phyloP scores from a whole-genome alignment of 202 grass and related monocot species.

The Zoysia matrella region DNA sequence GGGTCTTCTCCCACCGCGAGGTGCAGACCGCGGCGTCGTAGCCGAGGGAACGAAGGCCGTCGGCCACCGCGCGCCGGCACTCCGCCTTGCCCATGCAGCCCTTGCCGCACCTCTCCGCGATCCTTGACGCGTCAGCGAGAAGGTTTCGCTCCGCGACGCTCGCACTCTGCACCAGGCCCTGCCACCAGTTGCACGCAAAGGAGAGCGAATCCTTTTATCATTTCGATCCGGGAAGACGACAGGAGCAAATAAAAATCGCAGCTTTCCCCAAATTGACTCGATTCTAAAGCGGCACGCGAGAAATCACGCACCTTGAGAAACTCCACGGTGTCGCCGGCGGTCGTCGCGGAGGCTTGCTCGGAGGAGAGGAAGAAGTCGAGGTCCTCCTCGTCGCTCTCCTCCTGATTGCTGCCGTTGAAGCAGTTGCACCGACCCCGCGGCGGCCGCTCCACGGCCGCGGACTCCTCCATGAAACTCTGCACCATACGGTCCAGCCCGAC shows the following conservation, averaged over 20 bases:
- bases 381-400: slow-evolving; percentile 86
- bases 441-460: slow-evolving; percentile 62
- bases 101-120: slow-evolving; percentile 63
- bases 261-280: neutral
- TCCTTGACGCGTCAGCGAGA: slow-evolving; percentile 76
- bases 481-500: slow-evolving; percentile 87
- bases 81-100: slow-evolving; percentile 60
- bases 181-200: slow-evolving; percentile 34
- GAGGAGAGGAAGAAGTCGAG: slow-evolving; percentile 71
- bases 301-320: slow-evolving; percentile 62
- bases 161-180: slow-evolving; percentile 78
- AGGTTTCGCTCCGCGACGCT: slow-evolving; percentile 87
- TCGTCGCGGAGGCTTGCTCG: slow-evolving; percentile 16
- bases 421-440: slow-evolving; percentile 82
- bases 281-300: neutral
- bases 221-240: slow-evolving; percentile 6
- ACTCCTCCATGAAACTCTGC: slow-evolving; percentile 88
- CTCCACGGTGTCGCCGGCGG: slow-evolving; percentile 59
- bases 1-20: slow-evolving; percentile 78
- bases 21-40: slow-evolving; percentile 85
- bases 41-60: slow-evolving; percentile 74
- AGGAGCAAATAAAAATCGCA: neutral
- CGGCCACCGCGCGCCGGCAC: slow-evolving; percentile 61
- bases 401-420: slow-evolving; percentile 88
- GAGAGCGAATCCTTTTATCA: neutral